These are phyloP conservation scores for Periconia sp. DNA, from an alignment of 2,329 filamentous ascomycete genomes.

Conservation along the genomic window DNA sequence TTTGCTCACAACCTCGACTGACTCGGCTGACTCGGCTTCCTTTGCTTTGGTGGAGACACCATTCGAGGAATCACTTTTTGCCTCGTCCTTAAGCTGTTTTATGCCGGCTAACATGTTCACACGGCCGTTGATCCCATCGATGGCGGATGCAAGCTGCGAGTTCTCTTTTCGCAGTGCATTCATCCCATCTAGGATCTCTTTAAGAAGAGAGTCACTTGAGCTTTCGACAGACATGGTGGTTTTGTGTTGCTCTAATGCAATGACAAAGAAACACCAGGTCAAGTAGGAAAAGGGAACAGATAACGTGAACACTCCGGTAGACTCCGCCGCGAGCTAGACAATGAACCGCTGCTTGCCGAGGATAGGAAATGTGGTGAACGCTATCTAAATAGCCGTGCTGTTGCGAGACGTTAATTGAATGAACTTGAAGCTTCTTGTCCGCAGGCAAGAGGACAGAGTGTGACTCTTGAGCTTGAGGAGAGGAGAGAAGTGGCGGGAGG, in stretches of 20 bases:
- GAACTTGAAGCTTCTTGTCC: too few species aligned
- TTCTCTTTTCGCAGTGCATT: conserved; percentile 64
- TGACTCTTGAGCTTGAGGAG: conserved; percentile 2
- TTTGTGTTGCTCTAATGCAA: conserved; percentile 9
- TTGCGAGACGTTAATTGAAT: too few species aligned
- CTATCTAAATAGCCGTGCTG: too few species aligned
- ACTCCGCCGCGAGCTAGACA: conserved; percentile 11
- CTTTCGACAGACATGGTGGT: conserved; percentile 38
- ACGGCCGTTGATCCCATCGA: conserved; percentile 66
- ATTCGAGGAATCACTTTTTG: conserved; percentile 32
- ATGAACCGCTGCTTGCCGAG: conserved; percentile 15
- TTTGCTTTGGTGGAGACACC: conserved; percentile 36
- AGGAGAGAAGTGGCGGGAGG: conserved; percentile 10
- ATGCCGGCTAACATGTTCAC: conserved; percentile 66
- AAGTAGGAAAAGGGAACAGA: conserved; percentile 6
- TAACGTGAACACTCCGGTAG: conserved; percentile 8
- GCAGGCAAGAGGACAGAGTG: background rate
- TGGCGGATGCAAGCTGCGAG: conserved; percentile 59
- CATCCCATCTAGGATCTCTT: conserved; percentile 62
- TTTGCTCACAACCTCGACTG: conserved; percentile 47
- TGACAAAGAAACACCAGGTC: conserved; percentile 9
- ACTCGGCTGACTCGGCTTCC: conserved; percentile 39
- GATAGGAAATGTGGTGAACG: too few species aligned
- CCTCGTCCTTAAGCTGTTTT: conserved; percentile 62
- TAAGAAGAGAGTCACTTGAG: conserved; percentile 51